Conservation (phyloP, 2,329 filamentous ascomycete species). For the Penicillium fuscoglaucum region DNA sequence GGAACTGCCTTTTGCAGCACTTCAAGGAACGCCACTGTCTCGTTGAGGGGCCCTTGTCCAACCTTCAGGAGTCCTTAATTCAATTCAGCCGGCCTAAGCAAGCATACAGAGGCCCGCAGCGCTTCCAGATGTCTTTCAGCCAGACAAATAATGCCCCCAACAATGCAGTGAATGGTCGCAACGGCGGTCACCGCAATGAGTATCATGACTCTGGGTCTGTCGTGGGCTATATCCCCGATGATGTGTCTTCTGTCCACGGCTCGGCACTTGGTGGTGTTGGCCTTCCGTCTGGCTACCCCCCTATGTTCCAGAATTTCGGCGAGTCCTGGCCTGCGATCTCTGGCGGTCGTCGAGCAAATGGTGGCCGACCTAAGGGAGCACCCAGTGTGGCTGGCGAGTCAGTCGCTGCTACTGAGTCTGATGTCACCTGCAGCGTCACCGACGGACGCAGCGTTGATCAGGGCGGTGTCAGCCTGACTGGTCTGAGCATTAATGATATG, state of each 20-base stretch:
- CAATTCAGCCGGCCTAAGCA: constrained; percentile 95
- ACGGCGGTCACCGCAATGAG: constrained; percentile 51
- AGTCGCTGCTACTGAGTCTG: constrained; percentile 86
- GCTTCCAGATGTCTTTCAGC: constrained; percentile 78
- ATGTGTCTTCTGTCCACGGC: constrained; percentile 93
- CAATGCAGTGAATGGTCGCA: constrained; percentile 53
- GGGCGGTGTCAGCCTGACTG: constrained; percentile 84
- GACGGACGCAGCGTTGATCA: constrained; percentile 70
- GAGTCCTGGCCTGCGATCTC: constrained; percentile 87
- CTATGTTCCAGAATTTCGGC: constrained; percentile 92
- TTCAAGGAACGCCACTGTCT: constrained; percentile 97
- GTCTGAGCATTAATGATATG: constrained; percentile 71
- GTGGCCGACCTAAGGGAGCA: constrained; percentile 65
- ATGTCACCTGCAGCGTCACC: constrained; percentile 75
- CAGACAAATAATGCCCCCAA: constrained; percentile 62
- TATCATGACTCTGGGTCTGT: constrained; percentile 80
- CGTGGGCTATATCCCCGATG: constrained; percentile 92
- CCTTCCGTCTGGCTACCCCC: constrained; percentile 80
- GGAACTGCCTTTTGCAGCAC: constrained; percentile 91
- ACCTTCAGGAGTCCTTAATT: constrained; percentile 90
- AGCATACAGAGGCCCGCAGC: constrained; percentile 83
- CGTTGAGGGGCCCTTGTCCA: constrained; percentile 91
- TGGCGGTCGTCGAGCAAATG: constrained; percentile 63
- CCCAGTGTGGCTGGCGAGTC: constrained; percentile 88
- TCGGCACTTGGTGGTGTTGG: constrained; percentile 83